These are phyloP conservation scores for Colletotrichum scovillei DNA, from an alignment of 2,329 filamentous ascomycete genomes.

Conservation along the genomic window DNA sequence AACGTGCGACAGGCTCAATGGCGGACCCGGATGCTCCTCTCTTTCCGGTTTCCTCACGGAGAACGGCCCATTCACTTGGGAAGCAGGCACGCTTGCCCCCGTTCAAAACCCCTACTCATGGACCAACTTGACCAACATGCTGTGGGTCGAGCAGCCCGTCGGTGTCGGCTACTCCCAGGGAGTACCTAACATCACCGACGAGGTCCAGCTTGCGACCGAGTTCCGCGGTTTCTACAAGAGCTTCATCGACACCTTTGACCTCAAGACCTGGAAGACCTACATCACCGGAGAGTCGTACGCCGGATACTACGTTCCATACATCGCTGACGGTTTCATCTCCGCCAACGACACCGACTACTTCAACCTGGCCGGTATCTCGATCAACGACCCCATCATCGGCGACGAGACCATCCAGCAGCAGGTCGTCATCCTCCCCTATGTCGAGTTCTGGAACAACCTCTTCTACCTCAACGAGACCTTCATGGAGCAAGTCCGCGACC, in stretches of 20 bases:
- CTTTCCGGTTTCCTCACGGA: constrained; percentile 79
- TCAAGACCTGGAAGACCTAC: constrained; percentile 77
- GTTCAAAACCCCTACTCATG: constrained; percentile 76
- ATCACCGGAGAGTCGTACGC: constrained; percentile 79
- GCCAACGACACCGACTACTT: constrained; percentile 73
- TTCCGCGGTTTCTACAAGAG: constrained; percentile 87
- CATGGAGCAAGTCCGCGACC: constrained; percentile 61
- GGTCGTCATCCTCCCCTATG: constrained; percentile 66
- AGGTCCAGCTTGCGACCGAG: constrained; percentile 76
- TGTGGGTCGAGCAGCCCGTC: constrained; percentile 79
- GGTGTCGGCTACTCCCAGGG: constrained; percentile 78
- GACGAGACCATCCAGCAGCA: constrained; percentile 57
- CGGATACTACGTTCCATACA: constrained; percentile 76
- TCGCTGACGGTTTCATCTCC: constrained; percentile 78
- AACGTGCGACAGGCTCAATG: constrained; percentile 19
- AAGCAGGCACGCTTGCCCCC: constrained; percentile 75
- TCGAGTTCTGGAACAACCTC: constrained; percentile 69
- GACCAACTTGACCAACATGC: constrained; percentile 80
- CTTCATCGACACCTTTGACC: constrained; percentile 75
- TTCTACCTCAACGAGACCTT: constrained; percentile 74
- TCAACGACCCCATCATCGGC: constrained; percentile 78
- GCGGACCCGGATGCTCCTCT: constrained; percentile 64
- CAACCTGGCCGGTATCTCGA: constrained; percentile 74
- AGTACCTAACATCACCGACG: constrained; percentile 70
- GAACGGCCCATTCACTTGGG: constrained; percentile 80